Percentiles rank a stretch among this genome's conserved stretches.
phyloP scores from a whole-genome alignment of 176 grass and related monocot species.

The Aechmea fasciata region DNA sequence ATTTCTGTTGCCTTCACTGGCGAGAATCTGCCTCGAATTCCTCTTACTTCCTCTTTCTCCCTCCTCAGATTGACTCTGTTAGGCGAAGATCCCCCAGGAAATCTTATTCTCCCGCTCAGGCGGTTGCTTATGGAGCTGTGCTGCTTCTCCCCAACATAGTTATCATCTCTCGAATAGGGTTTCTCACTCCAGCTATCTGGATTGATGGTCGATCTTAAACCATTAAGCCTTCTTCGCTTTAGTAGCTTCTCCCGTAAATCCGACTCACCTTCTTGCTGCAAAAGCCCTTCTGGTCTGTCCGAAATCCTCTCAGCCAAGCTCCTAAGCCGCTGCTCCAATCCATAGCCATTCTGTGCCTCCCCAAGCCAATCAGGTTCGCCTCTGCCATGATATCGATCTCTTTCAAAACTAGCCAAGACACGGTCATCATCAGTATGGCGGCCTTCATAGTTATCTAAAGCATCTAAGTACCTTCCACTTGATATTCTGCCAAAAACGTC shows the following conservation, averaged over 20 bases:
- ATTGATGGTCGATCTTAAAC: background rate
- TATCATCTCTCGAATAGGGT: background rate
- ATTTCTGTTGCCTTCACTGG: background rate
- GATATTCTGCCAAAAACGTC: background rate
- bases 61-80: constrained; percentile 15
- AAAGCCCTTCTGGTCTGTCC: constrained; percentile 22
- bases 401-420: background rate
- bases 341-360: constrained; percentile 22
- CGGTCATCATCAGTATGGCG: constrained; percentile 7
- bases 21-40: constrained; percentile 13
- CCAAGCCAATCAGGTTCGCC: constrained; percentile 11
- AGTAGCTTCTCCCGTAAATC: constrained; percentile 52
- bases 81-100: constrained; percentile 23
- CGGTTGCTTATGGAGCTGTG: constrained; percentile 15
- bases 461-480: background rate
- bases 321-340: constrained; percentile 16
- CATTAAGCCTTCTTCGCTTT: constrained; percentile 41
- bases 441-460: background rate
- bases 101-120: constrained; percentile 41
- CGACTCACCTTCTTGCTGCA: constrained; percentile 19
- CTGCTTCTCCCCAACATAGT: constrained; percentile 24
- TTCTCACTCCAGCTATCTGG: background rate
- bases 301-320: constrained; percentile 27
- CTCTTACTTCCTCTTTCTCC: constrained; percentile 28
- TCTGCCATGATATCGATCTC: constrained; percentile 10